Conservation (phyloP, 2,329 filamentous ascomycete genomes). For the Raffaelea albimanens region DNA sequence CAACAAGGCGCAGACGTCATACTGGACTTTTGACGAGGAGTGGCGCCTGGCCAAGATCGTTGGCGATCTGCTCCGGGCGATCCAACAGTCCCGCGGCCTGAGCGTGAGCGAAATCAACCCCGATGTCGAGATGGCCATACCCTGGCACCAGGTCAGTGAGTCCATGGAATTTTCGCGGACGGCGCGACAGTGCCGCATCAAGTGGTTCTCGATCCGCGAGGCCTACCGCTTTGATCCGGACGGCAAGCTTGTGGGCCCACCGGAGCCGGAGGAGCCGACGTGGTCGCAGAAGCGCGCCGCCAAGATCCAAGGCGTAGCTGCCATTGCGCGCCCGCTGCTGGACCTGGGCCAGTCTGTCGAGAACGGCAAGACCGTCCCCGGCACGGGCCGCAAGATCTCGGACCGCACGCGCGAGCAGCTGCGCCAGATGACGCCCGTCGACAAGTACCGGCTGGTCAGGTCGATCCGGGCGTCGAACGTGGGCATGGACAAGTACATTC, state of each 20-base stretch:
- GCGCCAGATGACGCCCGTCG: conserved; percentile 29
- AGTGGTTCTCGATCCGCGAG: conserved; percentile 43
- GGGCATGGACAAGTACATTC: conserved; percentile 34
- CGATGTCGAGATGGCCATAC: conserved; percentile 40
- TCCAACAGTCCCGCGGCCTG: conserved; percentile 27
- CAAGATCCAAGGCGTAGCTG: not conserved
- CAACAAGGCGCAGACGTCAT: conserved; percentile 37
- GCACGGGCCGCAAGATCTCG: conserved; percentile 27
- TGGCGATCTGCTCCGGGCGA: conserved; percentile 37
- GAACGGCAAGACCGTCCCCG: conserved; percentile 13
- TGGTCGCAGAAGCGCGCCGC: conserved; percentile 7
- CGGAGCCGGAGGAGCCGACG: conserved; percentile 3
- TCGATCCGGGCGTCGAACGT: conserved; percentile 32
- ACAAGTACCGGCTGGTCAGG: conserved; percentile 34
- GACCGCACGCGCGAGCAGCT: conserved; percentile 33
- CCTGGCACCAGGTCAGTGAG: conserved; percentile 56
- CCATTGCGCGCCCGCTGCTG: conserved; percentile 7
- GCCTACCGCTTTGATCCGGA: conserved; percentile 9
- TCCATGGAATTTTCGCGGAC: conserved; percentile 53
- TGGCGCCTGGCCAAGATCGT: conserved; percentile 41
- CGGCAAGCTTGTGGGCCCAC: conserved; percentile 8
- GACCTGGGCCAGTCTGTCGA: not conserved
- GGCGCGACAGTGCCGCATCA: conserved; percentile 57
- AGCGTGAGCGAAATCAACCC: not conserved
- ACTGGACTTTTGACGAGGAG: conserved; percentile 56